Evolutionary conservation across 768 basidiomycete species (phyloP), one percentile per base, ranked within the genome.

Genomic region (Rhizopogon vesiculosus): DNA sequence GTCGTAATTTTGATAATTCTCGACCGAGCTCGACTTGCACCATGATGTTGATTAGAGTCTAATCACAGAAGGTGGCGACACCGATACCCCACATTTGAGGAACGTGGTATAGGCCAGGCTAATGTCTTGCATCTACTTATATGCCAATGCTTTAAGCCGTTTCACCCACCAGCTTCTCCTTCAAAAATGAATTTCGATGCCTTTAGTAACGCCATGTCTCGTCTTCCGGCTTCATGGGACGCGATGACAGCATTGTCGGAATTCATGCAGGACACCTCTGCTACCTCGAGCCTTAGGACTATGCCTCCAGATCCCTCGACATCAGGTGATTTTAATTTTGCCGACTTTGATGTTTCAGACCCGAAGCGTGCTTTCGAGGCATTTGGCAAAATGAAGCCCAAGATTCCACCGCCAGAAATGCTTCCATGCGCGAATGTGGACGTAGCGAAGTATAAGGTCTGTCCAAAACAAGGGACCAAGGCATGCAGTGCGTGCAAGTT

Each of bases 381-480:
- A 31, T 12, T 49, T 16, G 8, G 38, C 40, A 59, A 52, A 13
- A 44, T 1, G n/a, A 52, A 54, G 29, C 64, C 61, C 46, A 64
- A 59, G 51, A 58, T 62, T 56, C 62, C 62, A 10, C 70, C 69
- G 3, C 59, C 64, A 39, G 62, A 66, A 29, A 48, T 53, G 18
- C 60, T 74, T 7, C 74, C 70, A 6, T 76, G 75, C 39, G 75
- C 75, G 12, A 73, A 75, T 41, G 61, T 70, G 25, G 57, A 72
- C 31, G 59, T 56, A 6, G 49, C 59, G 1, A 61, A 60, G n/a
- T 53, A 64, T 45, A 53, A 42, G 15, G 51, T 22, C 19, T 77
- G 76, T 55, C 45, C 59, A 13, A 65, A 70, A 0, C 64, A 61
- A 9, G 76, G 75, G 5, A 71, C 59, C 16, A 55, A 61, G 29